Conservation (phyloP, 2,329 filamentous ascomycete species). For the Phoma sp. region DNA sequence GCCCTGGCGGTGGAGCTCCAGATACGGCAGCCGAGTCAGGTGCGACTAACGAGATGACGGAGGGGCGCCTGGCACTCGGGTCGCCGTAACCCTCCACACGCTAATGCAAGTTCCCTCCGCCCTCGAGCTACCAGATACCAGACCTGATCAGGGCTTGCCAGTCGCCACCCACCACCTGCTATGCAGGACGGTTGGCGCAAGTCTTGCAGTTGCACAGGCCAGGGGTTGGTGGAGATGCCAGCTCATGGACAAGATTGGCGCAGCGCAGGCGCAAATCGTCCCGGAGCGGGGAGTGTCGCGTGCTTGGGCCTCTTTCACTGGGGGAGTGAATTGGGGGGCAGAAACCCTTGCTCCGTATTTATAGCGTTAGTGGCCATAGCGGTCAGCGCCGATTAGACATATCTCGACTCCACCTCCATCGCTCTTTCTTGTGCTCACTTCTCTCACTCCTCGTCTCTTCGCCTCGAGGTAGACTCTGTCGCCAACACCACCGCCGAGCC, state of each 20-base stretch:
- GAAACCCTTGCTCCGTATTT: conserved; percentile 13
- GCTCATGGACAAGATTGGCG: conserved; percentile 7
- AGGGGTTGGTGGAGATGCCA: conserved; percentile 4
- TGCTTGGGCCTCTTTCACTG: conserved; percentile 28
- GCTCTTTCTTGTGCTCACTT: conserved; percentile 4
- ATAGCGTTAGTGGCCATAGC: conserved; percentile 16
- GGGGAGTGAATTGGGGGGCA: conserved; percentile 11
- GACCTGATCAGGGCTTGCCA: background rate
- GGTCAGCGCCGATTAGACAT: conserved; percentile 4
- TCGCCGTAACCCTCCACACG: conserved; percentile 5
- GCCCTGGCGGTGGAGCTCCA: conserved; percentile 36
- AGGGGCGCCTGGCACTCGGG: conserved; percentile 11
- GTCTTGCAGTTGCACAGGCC: background rate
- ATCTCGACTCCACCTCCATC: conserved; percentile 17
- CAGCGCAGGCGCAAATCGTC: conserved; percentile 11
- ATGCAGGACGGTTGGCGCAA: conserved; percentile 9
- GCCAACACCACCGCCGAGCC: background rate
- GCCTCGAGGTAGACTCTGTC: conserved; percentile 1
- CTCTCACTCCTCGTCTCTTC: conserved; percentile 3
- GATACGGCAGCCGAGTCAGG: conserved; percentile 15
- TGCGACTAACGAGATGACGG: conserved; percentile 19
- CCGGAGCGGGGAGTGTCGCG: conserved; percentile 37
- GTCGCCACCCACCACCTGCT: conserved; percentile 8
- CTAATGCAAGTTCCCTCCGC: conserved; percentile 1
- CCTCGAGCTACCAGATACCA: conserved; percentile 4